These are phyloP conservation scores for Exsudoporus floridanus DNA, from an alignment of 1,284 basidiomycete genomes.

Conservation along the genomic window DNA sequence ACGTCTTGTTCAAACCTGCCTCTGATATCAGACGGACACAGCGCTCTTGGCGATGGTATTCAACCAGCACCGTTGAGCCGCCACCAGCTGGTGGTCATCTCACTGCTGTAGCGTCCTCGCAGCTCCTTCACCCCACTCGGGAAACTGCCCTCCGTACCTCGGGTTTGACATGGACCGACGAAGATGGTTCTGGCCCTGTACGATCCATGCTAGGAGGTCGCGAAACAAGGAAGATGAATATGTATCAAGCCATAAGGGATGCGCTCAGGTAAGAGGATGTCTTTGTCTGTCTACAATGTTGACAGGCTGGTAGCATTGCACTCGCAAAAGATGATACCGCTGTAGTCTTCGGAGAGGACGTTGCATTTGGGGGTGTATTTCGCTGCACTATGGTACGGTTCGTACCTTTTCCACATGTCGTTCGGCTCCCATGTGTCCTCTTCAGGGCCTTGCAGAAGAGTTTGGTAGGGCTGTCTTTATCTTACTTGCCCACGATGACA, in stretches of 20 bases:
- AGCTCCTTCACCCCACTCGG: conserved; percentile 58
- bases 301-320: conserved; percentile 57
- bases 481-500: background rate
- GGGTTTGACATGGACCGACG: conserved; percentile 69
- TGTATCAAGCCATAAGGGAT: conserved; percentile 87
- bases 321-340: conserved; percentile 83
- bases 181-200: conserved; percentile 45
- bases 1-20: background rate
- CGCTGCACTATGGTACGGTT: conserved; percentile 74
- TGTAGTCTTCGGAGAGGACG: conserved; percentile 92
- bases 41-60: conserved; percentile 43
- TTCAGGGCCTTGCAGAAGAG: conserved; percentile 85
- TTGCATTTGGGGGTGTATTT: conserved; percentile 93
- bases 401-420: background rate
- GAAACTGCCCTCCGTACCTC: conserved; percentile 71
- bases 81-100: conserved; percentile 74
- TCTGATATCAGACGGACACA: conserved; percentile 6
- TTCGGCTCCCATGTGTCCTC: conserved; percentile 7
- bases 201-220: conserved; percentile 65
- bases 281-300: background rate
- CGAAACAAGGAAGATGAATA: conserved; percentile 88
- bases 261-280: conserved; percentile 64
- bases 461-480: conserved; percentile 59
- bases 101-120: conserved; percentile 65
- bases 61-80: conserved; percentile 45